Conservation (phyloP, 2,329 filamentous ascomycete genomes). For the Colletotrichum sublineola region DNA sequence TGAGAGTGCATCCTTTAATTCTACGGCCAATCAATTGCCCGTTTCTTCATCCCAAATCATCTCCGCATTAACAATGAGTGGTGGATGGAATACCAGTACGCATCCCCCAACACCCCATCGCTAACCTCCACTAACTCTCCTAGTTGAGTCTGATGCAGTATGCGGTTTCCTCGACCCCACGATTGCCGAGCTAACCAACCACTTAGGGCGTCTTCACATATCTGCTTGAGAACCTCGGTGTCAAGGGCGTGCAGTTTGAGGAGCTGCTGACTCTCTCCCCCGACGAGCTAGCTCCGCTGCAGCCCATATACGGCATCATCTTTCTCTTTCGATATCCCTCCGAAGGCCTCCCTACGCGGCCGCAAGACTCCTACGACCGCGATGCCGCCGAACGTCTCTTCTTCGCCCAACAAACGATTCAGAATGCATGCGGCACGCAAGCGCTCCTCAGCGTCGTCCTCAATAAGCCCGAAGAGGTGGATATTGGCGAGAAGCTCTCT, state of each 20-base stretch:
- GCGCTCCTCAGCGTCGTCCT: slow-evolving; percentile 91
- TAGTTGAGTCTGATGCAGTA: slow-evolving; percentile 95
- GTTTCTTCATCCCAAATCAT: background rate
- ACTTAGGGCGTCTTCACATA: slow-evolving; percentile 93
- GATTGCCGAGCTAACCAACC: slow-evolving; percentile 14
- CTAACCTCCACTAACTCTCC: slow-evolving; percentile 28
- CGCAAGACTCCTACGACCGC: slow-evolving; percentile 74
- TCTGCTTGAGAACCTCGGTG: slow-evolving; percentile 90
- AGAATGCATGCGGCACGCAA: slow-evolving; percentile 98
- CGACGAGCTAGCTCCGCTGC: slow-evolving; percentile 76
- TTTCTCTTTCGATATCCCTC: slow-evolving; percentile 98
- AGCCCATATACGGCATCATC: slow-evolving; percentile 93
- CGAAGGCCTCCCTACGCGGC: slow-evolving; percentile 65
- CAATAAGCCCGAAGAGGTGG: slow-evolving; percentile 80
- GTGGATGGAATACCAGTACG: slow-evolving; percentile 93
- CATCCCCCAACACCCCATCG: slow-evolving; percentile 38
- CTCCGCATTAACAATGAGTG: slow-evolving; percentile 68
- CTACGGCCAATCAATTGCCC: background rate
- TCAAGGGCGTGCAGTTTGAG: slow-evolving; percentile 95
- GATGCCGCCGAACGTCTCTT: slow-evolving; percentile 83
- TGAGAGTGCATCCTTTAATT: background rate
- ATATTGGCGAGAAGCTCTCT: slow-evolving; percentile 78
- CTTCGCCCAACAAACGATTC: slow-evolving; percentile 97
- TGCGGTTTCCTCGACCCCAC: slow-evolving; percentile 46
- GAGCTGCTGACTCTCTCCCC: slow-evolving; percentile 92